Base-by-base conservation (phyloP, 805 yeast genomes). In the Ogataea nakhonphanomensis region DNA sequence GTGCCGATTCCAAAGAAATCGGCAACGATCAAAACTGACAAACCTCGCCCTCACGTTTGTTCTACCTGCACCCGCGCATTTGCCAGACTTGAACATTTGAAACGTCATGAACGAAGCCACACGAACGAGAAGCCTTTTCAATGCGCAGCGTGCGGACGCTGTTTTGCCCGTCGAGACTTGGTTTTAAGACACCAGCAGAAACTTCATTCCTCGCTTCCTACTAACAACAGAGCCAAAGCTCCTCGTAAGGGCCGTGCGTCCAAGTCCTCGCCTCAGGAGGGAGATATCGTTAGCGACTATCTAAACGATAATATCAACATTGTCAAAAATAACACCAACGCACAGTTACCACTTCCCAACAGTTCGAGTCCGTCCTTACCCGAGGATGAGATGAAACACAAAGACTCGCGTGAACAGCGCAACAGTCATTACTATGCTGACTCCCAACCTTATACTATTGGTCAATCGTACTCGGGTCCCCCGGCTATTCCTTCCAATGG, bases 91-190 rank as follows among this genome's bases (percentile, higher is more conserved):
- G 99, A 91, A 63, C 99, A 91, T 64, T 71, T 93, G 56, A 89
- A 86, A 62, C 79, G 99, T 43, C 99, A 91, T 58, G 95, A 89
- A 54, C 70, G 97, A 29, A 82, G 95, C 0, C 99, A 91, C 61
- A 91, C 99, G 8, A 87, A 90, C 60, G 97, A 90, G 63, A 89
- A 89, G 59, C 98, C 98, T 1, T 91, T 84, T 66, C 93, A 87
- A 58, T 91, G 99, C 65, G 95, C 95, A 2, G 90, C 90, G 7
- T 91, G 98, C 64, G 97, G 95, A 25, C 78, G 98, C 35, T 85
- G 96, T 58, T 91, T 93, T 67, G 97, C 98, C 4, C 71, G 99
- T 41, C 69, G 97, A 41, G 91, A 84, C 59, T 70, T 84, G 57
- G 88, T 93, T 22, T 71, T 93, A 39, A 75, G 99, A 45, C 99